Base-by-base conservation (phyloP, 495 filamentous ascomycete genomes). In the Cercophora newfieldiana region DNA sequence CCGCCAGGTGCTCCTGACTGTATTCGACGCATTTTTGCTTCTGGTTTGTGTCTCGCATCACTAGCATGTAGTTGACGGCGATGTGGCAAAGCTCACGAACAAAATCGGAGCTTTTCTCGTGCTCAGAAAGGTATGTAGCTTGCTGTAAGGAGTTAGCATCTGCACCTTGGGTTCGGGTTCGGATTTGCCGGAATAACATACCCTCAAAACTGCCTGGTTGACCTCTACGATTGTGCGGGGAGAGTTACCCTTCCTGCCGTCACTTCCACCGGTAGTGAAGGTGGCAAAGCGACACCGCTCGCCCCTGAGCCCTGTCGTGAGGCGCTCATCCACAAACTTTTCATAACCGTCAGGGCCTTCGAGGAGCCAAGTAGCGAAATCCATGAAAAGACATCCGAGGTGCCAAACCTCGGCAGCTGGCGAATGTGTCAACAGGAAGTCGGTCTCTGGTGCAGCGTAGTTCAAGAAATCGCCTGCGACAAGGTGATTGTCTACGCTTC, bases 41-140 rank as follows among this genome's bases (percentile, higher is more conserved):
- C 30, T 61, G 44, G 19, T 61, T 51, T 1, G 59, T n/a, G 16
- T 61, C 47, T 28, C 59, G 59, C 44, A 61, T 61, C 14, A 61
- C 59, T 16, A 61, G 25, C 37, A 61, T 61, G 30, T 61, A 61
- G 26, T 61, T 61, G 44, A 61, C 59, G 21, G 59, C 59, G 8
- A 61, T 21, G 59, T 61, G 59, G 26, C 37, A 50, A 14, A 61
- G 59, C 26, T 61, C 59, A 5, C 44, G 59, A 16, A 49, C 19
- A 25, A 61, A 61, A 14, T 3, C 14, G 37, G 44, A 25, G 44
- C 59, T 61, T 1, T 30, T 61, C 21, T 0, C 1, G 25, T 61
- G 59, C 7, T 19, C 8, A 5, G 21, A 61, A 6, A 61, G 59
- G 16, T 49, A n/a, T 2, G 59, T 61, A 21, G 59, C 59, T 29